These are phyloP conservation scores for Ziziphus jujuba DNA, from an alignment of 306 rosid genomes.

Conservation along the genomic window DNA sequence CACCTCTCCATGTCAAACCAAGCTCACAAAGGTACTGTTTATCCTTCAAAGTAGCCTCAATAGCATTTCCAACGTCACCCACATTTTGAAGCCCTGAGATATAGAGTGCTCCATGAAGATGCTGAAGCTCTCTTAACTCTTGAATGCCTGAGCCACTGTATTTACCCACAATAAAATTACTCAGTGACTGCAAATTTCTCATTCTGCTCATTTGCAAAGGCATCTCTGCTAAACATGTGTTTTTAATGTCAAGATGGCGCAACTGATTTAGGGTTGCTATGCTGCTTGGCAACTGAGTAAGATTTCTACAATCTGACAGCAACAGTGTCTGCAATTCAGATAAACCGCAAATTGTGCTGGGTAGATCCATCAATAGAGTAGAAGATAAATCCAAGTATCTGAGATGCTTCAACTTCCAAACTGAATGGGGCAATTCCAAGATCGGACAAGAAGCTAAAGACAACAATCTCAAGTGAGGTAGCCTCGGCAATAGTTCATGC, in stretches of 20 bases:
- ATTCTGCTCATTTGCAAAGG: constrained; percentile 9
- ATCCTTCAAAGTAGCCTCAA: constrained; percentile 5
- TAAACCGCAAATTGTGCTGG: background rate
- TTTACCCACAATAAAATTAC: background rate
- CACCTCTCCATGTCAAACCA: constrained; percentile 9
- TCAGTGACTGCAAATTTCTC: background rate
- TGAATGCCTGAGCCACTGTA: background rate
- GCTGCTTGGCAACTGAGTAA: constrained; percentile 3
- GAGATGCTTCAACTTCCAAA: background rate
- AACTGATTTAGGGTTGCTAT: constrained; percentile 7
- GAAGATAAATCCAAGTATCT: constrained; percentile 16
- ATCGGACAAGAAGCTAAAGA: background rate
- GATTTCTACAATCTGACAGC: background rate
- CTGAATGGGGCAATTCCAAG: background rate
- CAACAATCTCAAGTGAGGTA: constrained; percentile 1
- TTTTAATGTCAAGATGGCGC: constrained; percentile 2
- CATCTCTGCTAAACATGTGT: constrained; percentile 5
- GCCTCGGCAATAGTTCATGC: background rate
- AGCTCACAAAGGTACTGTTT: constrained; percentile 4
- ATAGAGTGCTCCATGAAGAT: constrained; percentile 13
- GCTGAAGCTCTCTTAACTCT: constrained; percentile 18
- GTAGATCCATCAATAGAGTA: background rate
- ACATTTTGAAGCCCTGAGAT: constrained; percentile 23
- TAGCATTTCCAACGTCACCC: background rate
- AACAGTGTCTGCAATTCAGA: constrained; percentile 9